Base-by-base conservation (phyloP, 768 basidiomycete species). In the Termitomyces sp. region DNA sequence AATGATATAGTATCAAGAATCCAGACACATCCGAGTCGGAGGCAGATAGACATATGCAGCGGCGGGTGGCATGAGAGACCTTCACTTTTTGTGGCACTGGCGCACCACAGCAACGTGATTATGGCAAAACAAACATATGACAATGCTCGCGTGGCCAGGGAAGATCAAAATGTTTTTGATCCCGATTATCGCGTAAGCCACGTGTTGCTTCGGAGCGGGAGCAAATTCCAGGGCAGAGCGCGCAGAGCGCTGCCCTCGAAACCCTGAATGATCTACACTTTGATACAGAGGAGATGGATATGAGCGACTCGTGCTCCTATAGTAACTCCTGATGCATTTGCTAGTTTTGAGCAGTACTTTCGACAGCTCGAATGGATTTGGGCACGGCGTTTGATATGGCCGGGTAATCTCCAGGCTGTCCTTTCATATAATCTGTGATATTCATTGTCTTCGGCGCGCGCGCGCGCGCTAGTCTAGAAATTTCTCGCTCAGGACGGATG, bases 151-250 rank as follows among this genome's bases (percentile, higher is more conserved):
- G 39, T 42, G 39, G 18, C 39, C 20, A 7, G 28, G 24, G 16
- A 20, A 13, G n/a, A 55, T 44, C 40, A n/a, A n/a, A 4, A 20
- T 44, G 15, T 4, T 18, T 15, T 55, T 55, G 55, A 55, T 55
- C 55, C 55, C 39, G 55, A 55, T 55, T 13, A 11, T 55, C 55
- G 54, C 28, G 28, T 32, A 42, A 20, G 39, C 55, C 55, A 55
- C 55, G 55, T 55, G 38, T 40, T 3, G 18, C 50, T 33, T 55
- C 54, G 55, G 40, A 55, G 28, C 55, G 55, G 55, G 28, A 42
- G 55, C 55, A 55, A 55, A 18, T 39, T 55, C 24, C 22, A 38
- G 22, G 36, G 22, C 20, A n/a, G 20, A 46, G 45, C 22, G 13
- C 45, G 11, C 22, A 46, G n/a, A n/a, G n/a, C n/a, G n/a, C n/a